Evolutionary conservation across 2,329 filamentous ascomycete genomes (phyloP).

Genomic region (Sarocladium oryzae): DNA sequence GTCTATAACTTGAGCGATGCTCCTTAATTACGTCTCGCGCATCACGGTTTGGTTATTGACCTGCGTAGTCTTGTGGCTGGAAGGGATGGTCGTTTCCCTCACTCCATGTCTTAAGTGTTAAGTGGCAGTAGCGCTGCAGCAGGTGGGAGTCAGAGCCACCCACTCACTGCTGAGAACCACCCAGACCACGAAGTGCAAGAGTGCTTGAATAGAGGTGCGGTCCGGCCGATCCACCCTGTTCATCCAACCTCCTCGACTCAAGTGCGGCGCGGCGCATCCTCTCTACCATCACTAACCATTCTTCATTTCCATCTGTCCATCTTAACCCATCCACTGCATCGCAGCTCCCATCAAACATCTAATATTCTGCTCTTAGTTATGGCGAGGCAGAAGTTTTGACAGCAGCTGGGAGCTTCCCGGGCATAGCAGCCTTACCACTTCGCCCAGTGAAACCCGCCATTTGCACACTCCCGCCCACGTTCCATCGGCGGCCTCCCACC

Average conservation of each 20-base stretch:
- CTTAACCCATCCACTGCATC: neutral
- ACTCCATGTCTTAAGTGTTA: neutral
- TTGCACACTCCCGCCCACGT: neutral
- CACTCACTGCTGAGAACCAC: too few relatives aligned
- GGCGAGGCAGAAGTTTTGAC: constrained; percentile 8
- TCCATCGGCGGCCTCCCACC: constrained; percentile 9
- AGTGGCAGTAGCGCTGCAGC: neutral
- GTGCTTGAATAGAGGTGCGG: too few relatives aligned
- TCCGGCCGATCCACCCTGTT: too few relatives aligned
- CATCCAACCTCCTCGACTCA: neutral
- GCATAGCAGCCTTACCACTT: constrained; percentile 1
- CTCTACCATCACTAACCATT: neutral
- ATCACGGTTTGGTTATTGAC: too few relatives aligned
- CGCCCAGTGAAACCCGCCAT: neutral
- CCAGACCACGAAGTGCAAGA: too few relatives aligned
- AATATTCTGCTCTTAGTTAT: neutral
- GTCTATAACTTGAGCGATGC: too few relatives aligned
- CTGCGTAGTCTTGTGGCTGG: too few relatives aligned
- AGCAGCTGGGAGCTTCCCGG: constrained; percentile 5
- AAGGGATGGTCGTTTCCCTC: too few relatives aligned
- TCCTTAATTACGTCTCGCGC: too few relatives aligned
- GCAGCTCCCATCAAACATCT: neutral
- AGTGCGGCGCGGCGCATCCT: constrained; percentile 4
- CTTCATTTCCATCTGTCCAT: neutral
- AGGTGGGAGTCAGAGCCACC: neutral